Evolutionary conservation across 805 yeast genomes (phyloP).

Genomic region (Suhomyces sp.): DNA sequence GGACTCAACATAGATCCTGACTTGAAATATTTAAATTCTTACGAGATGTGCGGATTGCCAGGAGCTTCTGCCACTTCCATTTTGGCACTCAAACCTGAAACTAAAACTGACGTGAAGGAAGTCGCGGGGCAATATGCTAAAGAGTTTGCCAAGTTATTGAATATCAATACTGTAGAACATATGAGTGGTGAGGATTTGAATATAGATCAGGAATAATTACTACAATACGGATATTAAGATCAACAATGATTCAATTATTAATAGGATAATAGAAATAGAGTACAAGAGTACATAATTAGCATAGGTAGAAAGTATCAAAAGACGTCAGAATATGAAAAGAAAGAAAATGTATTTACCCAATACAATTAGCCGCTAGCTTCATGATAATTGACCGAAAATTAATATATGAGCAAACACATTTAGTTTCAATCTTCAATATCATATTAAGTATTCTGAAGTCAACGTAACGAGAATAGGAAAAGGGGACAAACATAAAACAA

Average conservation of each 20-base stretch:
- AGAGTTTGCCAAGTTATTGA: slow-evolving; percentile 34
- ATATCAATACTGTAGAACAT: slow-evolving; percentile 33
- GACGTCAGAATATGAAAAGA: not conserved
- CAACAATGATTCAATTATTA: not conserved
- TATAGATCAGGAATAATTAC: slow-evolving; percentile 2
- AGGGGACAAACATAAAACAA: not conserved
- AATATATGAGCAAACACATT: too few relatives aligned
- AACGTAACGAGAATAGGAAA: not conserved
- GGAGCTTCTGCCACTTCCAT: slow-evolving; percentile 44
- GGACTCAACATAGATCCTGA: slow-evolving; percentile 79
- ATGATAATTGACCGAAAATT: too few relatives aligned
- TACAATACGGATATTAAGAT: not conserved
- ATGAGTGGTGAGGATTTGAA: slow-evolving; percentile 30
- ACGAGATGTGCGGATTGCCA: slow-evolving; percentile 84
- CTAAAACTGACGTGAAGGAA: slow-evolving; percentile 14
- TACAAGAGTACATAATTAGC: not conserved
- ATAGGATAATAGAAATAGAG: slow-evolving; percentile 1
- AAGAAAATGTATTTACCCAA: too few relatives aligned
- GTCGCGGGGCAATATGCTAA: slow-evolving; percentile 34
- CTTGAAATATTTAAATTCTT: slow-evolving; percentile 61
- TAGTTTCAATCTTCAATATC: too few relatives aligned
- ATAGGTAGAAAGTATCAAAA: not conserved
- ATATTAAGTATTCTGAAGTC: not conserved
- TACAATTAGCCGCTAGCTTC: not conserved
- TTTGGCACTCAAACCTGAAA: slow-evolving; percentile 13